A percentile compares a stretch with the other conserved stretches of the same genome.
Conservation (phyloP, 2,329 filamentous ascomycete species). For the Alternaria sp. region DNA sequence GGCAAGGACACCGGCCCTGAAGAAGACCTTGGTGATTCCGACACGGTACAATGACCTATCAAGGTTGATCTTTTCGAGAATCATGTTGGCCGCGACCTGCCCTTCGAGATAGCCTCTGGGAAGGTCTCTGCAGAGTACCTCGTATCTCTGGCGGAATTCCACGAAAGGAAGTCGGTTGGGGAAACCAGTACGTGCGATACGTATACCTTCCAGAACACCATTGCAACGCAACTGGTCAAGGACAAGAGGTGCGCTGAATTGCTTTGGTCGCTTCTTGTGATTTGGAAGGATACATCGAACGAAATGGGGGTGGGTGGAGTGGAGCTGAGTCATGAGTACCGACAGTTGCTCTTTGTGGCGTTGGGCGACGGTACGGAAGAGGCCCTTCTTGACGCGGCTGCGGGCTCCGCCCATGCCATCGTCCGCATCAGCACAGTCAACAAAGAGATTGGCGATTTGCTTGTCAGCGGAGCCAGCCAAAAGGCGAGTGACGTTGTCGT, state of each 20-base stretch:
- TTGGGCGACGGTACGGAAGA: conserved; percentile 96
- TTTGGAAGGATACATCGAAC: conserved; percentile 97
- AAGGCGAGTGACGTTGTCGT: conserved; percentile 93
- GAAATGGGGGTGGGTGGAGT: conserved; percentile 97
- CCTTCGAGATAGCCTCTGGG: conserved; percentile 91
- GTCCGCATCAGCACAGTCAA: conserved; percentile 83
- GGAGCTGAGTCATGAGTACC: conserved; percentile 90
- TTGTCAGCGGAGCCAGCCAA: conserved; percentile 81
- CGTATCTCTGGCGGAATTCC: conserved; percentile 94
- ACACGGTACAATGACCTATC: conserved; percentile 90
- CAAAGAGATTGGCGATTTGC: conserved; percentile 84
- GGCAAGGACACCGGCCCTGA: conserved; percentile 91
- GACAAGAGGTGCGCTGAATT: conserved; percentile 89
- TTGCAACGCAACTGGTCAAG: conserved; percentile 98
- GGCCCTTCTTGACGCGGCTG: conserved; percentile 91
- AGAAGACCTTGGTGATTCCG: conserved; percentile 96
- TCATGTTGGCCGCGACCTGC: conserved; percentile 81
- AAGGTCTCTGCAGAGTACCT: conserved; percentile 86
- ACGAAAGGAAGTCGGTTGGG: conserved; percentile 90
- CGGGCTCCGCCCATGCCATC: conserved; percentile 72
- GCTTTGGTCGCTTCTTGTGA: conserved; percentile 95
- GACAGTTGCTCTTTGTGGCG: conserved; percentile 98
- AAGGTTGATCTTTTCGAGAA: conserved; percentile 86
- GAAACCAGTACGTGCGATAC: conserved; percentile 95
- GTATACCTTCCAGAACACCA: conserved; percentile 97